Conservation (phyloP, 352 stramenopile species). For the Phytopythium ostracodes region DNA sequence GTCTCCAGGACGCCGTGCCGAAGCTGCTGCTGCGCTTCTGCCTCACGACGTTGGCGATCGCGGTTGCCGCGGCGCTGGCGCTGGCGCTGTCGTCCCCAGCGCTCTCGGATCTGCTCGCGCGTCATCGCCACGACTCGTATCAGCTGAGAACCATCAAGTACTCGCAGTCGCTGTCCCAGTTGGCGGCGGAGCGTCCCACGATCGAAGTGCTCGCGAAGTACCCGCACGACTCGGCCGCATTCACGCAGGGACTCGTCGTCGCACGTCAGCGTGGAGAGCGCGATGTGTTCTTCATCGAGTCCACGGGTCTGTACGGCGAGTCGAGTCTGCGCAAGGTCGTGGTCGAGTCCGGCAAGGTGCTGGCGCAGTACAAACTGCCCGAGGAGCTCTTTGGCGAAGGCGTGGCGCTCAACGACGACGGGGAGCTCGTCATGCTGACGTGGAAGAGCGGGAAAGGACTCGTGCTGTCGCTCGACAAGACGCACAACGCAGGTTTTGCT, state of each 20-base stretch:
- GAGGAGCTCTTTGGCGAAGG: slow-evolving; percentile 89
- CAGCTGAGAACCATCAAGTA: slow-evolving; percentile 18
- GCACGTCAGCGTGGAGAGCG: slow-evolving; percentile 24
- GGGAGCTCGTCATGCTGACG: slow-evolving; percentile 89
- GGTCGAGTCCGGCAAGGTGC: slow-evolving; percentile 76
- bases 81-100: slow-evolving; percentile 11
- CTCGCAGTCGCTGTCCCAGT: slow-evolving; percentile 7
- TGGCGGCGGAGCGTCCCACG: slow-evolving; percentile 14
- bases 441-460: slow-evolving; percentile 88
- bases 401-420: slow-evolving; percentile 66
- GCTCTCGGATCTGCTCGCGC: background rate
- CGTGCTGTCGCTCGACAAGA: slow-evolving; percentile 67
- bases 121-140: slow-evolving; percentile 1
- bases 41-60: slow-evolving; percentile 25
- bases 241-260: slow-evolving; percentile 85
- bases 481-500: slow-evolving; percentile 19
- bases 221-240: slow-evolving; percentile 77
- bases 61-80: slow-evolving; percentile 12
- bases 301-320: slow-evolving; percentile 84
- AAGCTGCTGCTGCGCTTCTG: slow-evolving; percentile 28
- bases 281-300: slow-evolving; percentile 90
- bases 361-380: slow-evolving; percentile 54
- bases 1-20: slow-evolving; percentile 21
- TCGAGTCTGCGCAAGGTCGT: slow-evolving; percentile 88
- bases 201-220: slow-evolving; percentile 68